Percentiles rank a stretch among this genome's conserved stretches.
Conservation (phyloP, 2,329 filamentous ascomycete species). For the Alternaria brassicicola region DNA sequence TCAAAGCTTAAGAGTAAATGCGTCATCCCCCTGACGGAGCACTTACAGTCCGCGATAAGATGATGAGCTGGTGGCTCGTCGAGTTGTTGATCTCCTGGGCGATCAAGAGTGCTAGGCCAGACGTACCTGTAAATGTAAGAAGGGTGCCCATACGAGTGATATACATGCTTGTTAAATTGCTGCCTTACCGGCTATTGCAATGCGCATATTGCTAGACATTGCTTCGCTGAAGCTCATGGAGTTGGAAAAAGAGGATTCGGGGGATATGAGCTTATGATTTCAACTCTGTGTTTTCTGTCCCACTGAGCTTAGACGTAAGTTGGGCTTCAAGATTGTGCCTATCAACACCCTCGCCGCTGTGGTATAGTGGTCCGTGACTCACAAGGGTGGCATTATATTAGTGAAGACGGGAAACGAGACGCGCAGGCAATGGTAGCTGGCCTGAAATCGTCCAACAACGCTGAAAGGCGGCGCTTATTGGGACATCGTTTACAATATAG, state of each 20-base stretch:
- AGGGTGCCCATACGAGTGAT: not conserved
- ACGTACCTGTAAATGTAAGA: slow-evolving; percentile 53
- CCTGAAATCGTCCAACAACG: not conserved
- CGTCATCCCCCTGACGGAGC: not conserved
- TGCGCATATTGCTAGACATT: slow-evolving; percentile 58
- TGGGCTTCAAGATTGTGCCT: slow-evolving; percentile 6
- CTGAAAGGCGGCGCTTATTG: not conserved
- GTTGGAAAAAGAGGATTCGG: not conserved
- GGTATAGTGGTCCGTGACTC: slow-evolving; percentile 37
- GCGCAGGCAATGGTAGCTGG: slow-evolving; percentile 19
- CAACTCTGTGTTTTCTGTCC: slow-evolving; percentile 5
- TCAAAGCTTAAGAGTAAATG: not conserved
- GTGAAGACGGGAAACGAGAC: slow-evolving; percentile 31
- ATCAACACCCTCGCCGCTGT: slow-evolving; percentile 17
- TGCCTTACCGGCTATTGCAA: slow-evolving; percentile 59
- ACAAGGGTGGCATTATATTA: slow-evolving; percentile 23
- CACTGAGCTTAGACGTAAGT: slow-evolving; percentile 4
- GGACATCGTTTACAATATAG: slow-evolving; percentile 10
- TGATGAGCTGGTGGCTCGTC: slow-evolving; percentile 70
- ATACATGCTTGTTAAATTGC: not conserved
- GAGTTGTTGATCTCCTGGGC: slow-evolving; percentile 64
- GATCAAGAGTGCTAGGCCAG: slow-evolving; percentile 64
- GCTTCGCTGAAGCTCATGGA: slow-evolving; percentile 18
- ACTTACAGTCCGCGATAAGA: slow-evolving; percentile 70
- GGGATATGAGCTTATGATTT: not conserved